phyloP scores from a whole-genome alignment of 352 stramenopile species.

The Phytophthora foliorum region DNA sequence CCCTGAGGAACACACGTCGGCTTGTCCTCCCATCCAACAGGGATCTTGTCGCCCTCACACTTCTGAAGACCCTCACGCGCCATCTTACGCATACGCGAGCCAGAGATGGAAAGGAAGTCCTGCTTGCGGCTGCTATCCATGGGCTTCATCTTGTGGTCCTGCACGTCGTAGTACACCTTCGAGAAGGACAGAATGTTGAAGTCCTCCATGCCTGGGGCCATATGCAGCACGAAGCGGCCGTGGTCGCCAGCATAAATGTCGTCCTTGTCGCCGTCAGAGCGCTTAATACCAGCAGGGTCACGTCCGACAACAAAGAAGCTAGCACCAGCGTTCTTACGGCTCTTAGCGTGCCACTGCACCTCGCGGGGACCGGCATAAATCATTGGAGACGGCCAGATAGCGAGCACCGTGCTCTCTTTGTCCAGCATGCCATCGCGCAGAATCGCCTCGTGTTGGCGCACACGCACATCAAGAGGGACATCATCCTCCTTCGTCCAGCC shows the following conservation, averaged over 20 bases:
- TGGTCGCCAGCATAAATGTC: conserved; percentile 98
- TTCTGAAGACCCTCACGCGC: conserved; percentile 95
- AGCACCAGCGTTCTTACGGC: conserved; percentile 95
- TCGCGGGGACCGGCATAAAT: conserved; percentile 98
- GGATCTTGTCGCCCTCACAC: conserved; percentile 83
- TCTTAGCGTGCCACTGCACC: conserved; percentile 99
- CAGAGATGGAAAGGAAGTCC: conserved; percentile 99
- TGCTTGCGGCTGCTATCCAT: conserved; percentile 92
- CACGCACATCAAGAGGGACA: conserved; percentile 97
- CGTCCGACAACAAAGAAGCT: conserved; percentile 98
- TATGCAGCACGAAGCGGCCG: conserved; percentile 97
- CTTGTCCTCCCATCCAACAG: conserved; percentile 74
- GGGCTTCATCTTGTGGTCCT: conserved; percentile 98
- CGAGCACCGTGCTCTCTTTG: conserved; percentile 97
- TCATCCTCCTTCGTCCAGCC: conserved; percentile 99
- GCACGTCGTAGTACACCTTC: conserved; percentile 98
- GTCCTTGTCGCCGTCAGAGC: conserved; percentile 94
- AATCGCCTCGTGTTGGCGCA: conserved; percentile 97
- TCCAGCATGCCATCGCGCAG: conserved; percentile 95
- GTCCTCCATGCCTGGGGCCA: conserved; percentile 95
- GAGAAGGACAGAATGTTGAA: conserved; percentile 97
- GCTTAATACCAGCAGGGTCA: conserved; percentile 98
- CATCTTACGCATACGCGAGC: conserved; percentile 97
- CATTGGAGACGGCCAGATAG: conserved; percentile 99
- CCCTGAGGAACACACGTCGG: conserved; percentile 96